Base-by-base conservation (phyloP, 352 stramenopile genomes). In the Phytophthora colocasiae region DNA sequence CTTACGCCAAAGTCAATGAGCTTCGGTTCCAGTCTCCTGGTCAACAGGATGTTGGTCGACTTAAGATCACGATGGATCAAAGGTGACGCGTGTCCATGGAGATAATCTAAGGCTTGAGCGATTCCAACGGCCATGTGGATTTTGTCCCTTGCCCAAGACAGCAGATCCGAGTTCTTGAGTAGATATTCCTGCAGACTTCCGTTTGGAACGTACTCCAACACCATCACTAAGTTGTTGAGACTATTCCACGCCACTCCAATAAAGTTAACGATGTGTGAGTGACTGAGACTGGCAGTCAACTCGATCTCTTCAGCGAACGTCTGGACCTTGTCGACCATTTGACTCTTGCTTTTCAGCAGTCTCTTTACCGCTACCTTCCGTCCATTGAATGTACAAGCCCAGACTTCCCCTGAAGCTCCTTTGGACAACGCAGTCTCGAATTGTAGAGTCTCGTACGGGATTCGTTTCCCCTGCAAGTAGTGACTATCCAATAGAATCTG, bases 1-100 rank as follows among this genome's bases (percentile, higher is more conserved):
- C 69, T 83, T 65, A 92, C 65, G 47, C 89, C 90, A 69, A 97
- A 96, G 70, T 97, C 88, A 26, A 84, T 92, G 29, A 96, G 56
- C 27, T 90, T 85, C 19, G 92, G 76, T 32, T 91, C 73, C 0
- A 90, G 81, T 15, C 71, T 34, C 6, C 57, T 74, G 22, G 91
- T 90, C 36, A 96, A 73, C 40, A 96, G 59, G 29, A 96, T 76
- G 60, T 96, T 96, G 66, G 49, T 66, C 2, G 63, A 71, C 49
- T 72, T 71, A 31, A 71, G 50, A 36, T 71, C 63, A 1, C 63
- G 65, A 50, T 83, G 75, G 31, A 83, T 83, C 8, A 82, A 43
- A 11, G 71, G 50, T 15, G 75, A 50, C 1, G 50, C 24, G 4
- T 50, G 38, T 0, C 12, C n/a, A 50, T 84, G 76, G 17, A 83